These are phyloP conservation scores for Hsuehochloa calcarea DNA, from an alignment of 176 grass and related monocot species.

Conservation along the genomic window DNA sequence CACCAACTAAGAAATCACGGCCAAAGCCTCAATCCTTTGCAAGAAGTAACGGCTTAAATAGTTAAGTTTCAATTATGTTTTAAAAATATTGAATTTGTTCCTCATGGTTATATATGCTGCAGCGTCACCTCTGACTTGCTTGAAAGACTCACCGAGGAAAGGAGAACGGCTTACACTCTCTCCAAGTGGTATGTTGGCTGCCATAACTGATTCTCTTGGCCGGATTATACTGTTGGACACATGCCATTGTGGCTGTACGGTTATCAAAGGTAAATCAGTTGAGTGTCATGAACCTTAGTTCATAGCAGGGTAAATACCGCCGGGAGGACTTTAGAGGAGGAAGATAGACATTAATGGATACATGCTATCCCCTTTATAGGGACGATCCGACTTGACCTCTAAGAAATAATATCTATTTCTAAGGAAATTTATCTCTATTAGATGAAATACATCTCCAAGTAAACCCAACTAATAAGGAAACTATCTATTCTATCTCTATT, in stretches of 20 bases:
- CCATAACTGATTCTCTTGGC: slow-evolving; percentile 96
- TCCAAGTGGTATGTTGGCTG: slow-evolving; percentile 87
- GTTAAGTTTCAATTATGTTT: slow-evolving; percentile 31
- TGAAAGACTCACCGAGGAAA: slow-evolving; percentile 88
- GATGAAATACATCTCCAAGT: too few species aligned
- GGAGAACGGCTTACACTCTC: slow-evolving; percentile 87
- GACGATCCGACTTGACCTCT: too few species aligned
- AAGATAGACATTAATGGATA: too few species aligned
- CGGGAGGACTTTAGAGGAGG: too few species aligned
- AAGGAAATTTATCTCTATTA: too few species aligned
- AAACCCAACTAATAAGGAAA: too few species aligned
- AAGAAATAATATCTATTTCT: too few species aligned
- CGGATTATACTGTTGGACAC: slow-evolving; percentile 82
- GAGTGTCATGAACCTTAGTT: too few species aligned
- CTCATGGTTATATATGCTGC: slow-evolving; percentile 39
- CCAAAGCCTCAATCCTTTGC: slow-evolving; percentile 86
- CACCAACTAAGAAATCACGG: slow-evolving; percentile 63
- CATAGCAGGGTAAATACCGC: too few species aligned
- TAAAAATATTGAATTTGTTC: not conserved
- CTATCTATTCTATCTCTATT: too few species aligned
- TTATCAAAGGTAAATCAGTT: slow-evolving; percentile 78
- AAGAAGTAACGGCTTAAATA: slow-evolving; percentile 60
- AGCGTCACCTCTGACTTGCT: slow-evolving; percentile 84
- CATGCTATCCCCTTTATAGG: too few species aligned
- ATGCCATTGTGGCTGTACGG: slow-evolving; percentile 85